A percentile compares a stretch with the other conserved stretches of the same genome.
Conservation (phyloP, 352 stramenopile species). For the Pythium dissimile region DNA sequence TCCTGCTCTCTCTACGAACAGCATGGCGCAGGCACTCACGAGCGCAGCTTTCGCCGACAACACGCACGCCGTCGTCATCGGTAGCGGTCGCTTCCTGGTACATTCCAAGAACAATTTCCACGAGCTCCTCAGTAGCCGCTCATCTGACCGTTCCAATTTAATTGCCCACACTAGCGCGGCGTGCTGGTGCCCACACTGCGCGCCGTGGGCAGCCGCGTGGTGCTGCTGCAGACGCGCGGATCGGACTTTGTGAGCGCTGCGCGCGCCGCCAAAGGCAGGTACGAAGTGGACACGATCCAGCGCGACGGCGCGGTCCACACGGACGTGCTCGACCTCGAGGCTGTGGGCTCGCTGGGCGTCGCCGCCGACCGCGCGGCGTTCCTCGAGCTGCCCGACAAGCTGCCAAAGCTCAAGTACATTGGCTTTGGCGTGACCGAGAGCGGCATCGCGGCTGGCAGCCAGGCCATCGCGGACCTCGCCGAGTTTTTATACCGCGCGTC, state of each 20-base stretch:
- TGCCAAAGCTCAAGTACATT: conserved; percentile 33
- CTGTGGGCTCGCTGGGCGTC: conserved; percentile 22
- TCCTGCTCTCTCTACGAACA: not conserved
- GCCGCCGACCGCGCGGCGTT: conserved; percentile 19
- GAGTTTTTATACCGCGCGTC: conserved; percentile 48
- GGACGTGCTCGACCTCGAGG: conserved; percentile 28
- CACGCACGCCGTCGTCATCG: conserved; percentile 53
- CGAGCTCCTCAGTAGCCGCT: not conserved
- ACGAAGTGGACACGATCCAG: conserved; percentile 68
- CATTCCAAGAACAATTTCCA: too few relatives aligned
- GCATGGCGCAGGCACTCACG: conserved; percentile 16
- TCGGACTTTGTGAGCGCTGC: conserved; percentile 48
- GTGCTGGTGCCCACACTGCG: conserved; percentile 62
- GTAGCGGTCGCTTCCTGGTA: conserved; percentile 70
- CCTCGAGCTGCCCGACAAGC: conserved; percentile 23
- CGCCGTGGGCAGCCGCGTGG: conserved; percentile 31
- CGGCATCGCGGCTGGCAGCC: conserved; percentile 28
- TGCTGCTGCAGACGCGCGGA: conserved; percentile 64
- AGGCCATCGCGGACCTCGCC: conserved; percentile 45
- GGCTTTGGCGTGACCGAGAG: conserved; percentile 68
- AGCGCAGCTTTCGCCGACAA: conserved; percentile 19
- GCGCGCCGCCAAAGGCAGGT: conserved; percentile 27
- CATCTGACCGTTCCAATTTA: not conserved
- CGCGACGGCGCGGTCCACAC: conserved; percentile 42
- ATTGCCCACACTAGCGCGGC: conserved; percentile 28